phyloP scores from a whole-genome alignment of 1,284 basidiomycete genomes.

The Cutaneotrichosporon cutaneum region DNA sequence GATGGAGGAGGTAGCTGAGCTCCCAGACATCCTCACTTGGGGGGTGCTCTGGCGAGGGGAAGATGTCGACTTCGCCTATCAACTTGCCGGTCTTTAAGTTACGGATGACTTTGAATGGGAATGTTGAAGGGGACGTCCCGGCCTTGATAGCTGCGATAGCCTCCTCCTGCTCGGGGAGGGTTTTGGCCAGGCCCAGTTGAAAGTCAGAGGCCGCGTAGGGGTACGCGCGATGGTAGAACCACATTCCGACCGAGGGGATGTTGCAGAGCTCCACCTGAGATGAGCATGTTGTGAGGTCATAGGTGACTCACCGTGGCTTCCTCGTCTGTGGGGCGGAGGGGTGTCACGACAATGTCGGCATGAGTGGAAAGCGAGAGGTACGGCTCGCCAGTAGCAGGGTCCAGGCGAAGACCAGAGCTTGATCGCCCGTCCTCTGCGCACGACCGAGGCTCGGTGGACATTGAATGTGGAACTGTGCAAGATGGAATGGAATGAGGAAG shows the following conservation, averaged over 20 bases:
- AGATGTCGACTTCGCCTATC: conserved; percentile 3
- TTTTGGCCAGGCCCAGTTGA: neutral
- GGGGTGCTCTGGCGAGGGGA: conserved; percentile 1
- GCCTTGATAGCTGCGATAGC: neutral
- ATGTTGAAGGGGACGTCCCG: neutral
- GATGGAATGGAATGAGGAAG: neutral
- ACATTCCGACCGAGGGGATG: neutral
- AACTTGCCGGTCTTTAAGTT: neutral
- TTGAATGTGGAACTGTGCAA: neutral
- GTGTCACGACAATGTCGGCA: neutral
- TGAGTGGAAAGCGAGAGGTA: neutral
- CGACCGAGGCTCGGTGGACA: neutral
- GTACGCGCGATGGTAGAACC: conserved; percentile 3
- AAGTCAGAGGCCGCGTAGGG: conserved; percentile 2
- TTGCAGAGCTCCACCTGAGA: conserved; percentile 6
- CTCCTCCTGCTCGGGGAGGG: neutral
- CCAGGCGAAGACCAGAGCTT: neutral
- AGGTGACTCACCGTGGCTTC: neutral
- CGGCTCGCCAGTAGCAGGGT: neutral
- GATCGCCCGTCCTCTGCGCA: neutral
- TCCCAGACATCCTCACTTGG: conserved; percentile 2
- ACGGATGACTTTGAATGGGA: conserved; percentile 1
- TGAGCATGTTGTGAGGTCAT: neutral
- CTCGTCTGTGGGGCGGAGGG: neutral
- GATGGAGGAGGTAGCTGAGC: conserved; percentile 6